Evolutionary conservation across 2,329 filamentous ascomycete species (phyloP), one percentile per base, ranked within the genome.

Genomic region (Fusarium pilosicola): DNA sequence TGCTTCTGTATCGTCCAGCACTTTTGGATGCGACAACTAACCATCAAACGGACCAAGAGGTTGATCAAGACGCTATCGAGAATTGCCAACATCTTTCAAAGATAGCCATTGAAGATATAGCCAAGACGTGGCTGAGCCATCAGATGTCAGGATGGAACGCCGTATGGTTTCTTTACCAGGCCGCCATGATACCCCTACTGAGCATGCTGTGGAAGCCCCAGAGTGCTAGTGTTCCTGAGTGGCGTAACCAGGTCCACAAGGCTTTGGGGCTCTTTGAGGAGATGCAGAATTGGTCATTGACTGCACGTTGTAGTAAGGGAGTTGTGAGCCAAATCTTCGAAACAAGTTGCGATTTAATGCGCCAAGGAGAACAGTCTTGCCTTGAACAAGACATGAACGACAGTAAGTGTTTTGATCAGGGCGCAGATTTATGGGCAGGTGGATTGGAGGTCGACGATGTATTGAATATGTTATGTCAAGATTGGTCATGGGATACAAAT

Each of bases 121-220:
- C 56, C 34, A 45, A 42, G 24, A 38, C 36, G 3, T 64, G 62
- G 62, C 28, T 24, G 11, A 49, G 8, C 6, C n/a, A 64, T 28
- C 62, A 64, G 36, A 64, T 64, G 56, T 64, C 62, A 4, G 56
- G 62, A 6, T 64, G 62, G 62, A 64, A 64, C 30, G 62, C 62
- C 12, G 62, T 64, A n/a, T 64, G 62, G 62, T 38, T 39, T 7
- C 44, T 64, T n/a, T 64, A 64, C 36, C 62, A 64, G 28, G 62
- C 62, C 15, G 20, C 26, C 13, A 64, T 64, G 62, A 64, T 62
- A 28, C 62, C 62, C 1, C 36, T 64, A 1, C 26, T 64, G 11
- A 64, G 62, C 26, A 38, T 64, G 44, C 14, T 64, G 1, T 62
- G 62, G 56, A 58, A 51, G 14, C 44, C 62, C 13, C 56, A 62